Base-by-base conservation (phyloP, 768 basidiomycete genomes). In the Symmetrospora coprosmae region DNA sequence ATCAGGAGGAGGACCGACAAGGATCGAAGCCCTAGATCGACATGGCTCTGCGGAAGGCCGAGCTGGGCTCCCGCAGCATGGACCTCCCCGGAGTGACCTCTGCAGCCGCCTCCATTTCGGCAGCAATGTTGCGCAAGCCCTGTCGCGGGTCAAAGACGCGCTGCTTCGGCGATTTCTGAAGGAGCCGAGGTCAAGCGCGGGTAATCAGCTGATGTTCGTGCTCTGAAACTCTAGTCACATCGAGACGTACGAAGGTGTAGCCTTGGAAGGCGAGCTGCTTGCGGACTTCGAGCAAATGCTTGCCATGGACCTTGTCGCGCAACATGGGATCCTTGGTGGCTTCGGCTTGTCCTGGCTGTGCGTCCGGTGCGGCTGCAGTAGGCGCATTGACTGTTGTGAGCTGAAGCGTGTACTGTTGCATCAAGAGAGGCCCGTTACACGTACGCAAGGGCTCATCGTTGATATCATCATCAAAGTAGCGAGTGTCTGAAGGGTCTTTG, bases 401-500 rank as follows among this genome's bases (percentile, higher is more conserved):
- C 40, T 41, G n/a, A n/a, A 69, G 62, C 62, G 41, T 19, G 53
- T 17, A 6, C 11, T 47, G 47, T 11, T 19, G 23, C 34, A 31
- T 45, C 23, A 21, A 46, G 39, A 50, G 19, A 23, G 46, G 25
- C 45, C n/a, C n/a, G n/a, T n/a, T 38, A 37, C 59, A 21, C 34
- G 35, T 31, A 64, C 64, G 63, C 70, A 70, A 72, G 68, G 73
- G 72, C 23, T 91, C 87, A 35, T 85, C 76, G 21, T 87, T 87
- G 68, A 94, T 96, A 72, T 92, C 88, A 52, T 84, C 81, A 72
- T 97, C 91, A 65, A 99, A 96, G 73, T 99, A 91, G 63, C 52
- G 40, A 14, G 92, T 96, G 72, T 97, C 90, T 68, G 84, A 86
- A 27, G 86, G 84, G 65, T 81, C 76, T 30, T 71, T 75, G 61